Evolutionary conservation across 805 yeast genomes (phyloP).

Genomic region (Suhomyces sp.): DNA sequence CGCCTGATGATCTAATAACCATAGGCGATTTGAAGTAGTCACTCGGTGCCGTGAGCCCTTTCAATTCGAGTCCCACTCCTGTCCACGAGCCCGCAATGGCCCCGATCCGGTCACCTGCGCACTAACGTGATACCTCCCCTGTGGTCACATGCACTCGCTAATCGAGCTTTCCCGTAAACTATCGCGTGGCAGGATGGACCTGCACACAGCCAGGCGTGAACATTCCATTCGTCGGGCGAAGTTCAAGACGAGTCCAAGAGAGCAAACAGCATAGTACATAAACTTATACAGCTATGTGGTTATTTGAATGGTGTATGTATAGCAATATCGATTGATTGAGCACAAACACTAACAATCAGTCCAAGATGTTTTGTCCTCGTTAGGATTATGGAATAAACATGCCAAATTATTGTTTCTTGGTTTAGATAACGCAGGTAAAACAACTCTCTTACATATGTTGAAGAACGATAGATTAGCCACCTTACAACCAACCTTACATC

Average conservation of each 20-base stretch:
- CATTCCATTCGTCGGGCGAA: background rate
- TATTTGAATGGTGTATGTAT: conserved; percentile 39
- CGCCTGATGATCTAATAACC: background rate
- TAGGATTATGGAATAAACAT: conserved; percentile 50
- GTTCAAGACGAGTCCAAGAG: background rate
- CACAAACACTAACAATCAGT: conserved; percentile 27
- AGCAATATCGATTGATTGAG: background rate
- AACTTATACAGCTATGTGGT: conserved; percentile 24
- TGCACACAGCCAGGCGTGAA: background rate
- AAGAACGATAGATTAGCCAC: conserved; percentile 96
- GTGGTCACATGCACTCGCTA: background rate
- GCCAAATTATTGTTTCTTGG: conserved; percentile 47
- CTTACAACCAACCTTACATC: conserved; percentile 96
- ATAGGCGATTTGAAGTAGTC: background rate
- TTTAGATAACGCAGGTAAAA: conserved; percentile 47
- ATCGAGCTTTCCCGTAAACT: background rate
- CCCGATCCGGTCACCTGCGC: background rate
- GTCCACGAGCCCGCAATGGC: background rate
- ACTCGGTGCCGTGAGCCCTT: background rate
- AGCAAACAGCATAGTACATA: background rate
- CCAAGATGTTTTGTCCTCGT: conserved; percentile 45
- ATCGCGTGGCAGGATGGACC: background rate
- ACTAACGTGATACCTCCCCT: background rate
- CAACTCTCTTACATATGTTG: conserved; percentile 47
- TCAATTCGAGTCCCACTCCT: background rate